Base-by-base conservation (phyloP, 2,329 filamentous ascomycete species). In the Cladosporium sp. region DNA sequence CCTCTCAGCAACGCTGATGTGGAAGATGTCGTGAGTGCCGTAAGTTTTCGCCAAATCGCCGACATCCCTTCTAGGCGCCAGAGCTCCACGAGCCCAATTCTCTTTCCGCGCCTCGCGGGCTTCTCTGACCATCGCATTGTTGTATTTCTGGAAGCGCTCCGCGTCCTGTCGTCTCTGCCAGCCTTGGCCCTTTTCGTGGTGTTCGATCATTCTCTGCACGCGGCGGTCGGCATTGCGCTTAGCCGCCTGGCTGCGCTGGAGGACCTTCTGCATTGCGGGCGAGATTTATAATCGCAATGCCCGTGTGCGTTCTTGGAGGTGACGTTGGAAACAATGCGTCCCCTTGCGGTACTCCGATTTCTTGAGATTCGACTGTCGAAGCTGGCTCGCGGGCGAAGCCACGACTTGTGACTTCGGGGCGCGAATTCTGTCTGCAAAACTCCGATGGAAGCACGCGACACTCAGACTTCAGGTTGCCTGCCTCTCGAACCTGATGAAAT, bases 41-140 rank as follows among this genome's bases (percentile, higher is more conserved):
- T 85, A 88, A 24, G 74, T 78, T 48, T 81, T 79, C 64, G 80
- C 77, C 44, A 74, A 66, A 0, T 78, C 76, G 60, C 87, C 88
- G 37, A 86, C 76, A 73, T 94, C 88, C 66, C 86, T 82, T 70
- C 87, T 87, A 2, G 92, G 91, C 3, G 91, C 87, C 62, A 96
- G 70, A 8, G 89, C 83, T 0, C 92, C 93, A 63, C 91, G 74
- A 62, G 87, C 78, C 84, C 89, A 96, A 72, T 93, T 87, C 70
- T 96, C 88, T 60, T 80, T 82, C 54, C 88, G 82, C 50, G 81
- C 78, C 62, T 77, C 70, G 56, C 83, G 80, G 42, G 83, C 83
- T 15, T 70, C 67, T 61, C 75, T 74, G 60, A 81, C 66, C 58
- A 70, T 68, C 58, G 60, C 49, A 58, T 50, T 56, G 44, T 64